Evolutionary conservation across 1,284 basidiomycete species (phyloP), one percentile per base, ranked within the genome.

Genomic region (Ganoderma leucocontextum): DNA sequence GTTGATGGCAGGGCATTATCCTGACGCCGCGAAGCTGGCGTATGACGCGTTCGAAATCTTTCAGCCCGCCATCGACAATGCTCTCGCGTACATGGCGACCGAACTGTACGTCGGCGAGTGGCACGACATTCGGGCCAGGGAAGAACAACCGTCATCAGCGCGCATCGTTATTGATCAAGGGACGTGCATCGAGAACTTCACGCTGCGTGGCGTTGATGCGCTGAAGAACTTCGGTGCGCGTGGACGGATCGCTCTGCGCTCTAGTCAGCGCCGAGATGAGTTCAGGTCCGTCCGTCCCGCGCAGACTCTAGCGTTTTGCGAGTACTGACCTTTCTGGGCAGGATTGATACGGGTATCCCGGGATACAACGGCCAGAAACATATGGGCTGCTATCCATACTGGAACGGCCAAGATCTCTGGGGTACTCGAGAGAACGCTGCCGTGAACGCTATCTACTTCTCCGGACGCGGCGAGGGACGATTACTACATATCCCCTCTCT

Each of bases 341-440:
- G 65, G 19, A 38, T 75, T 29, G 74, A 75, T 63, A 72, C 70
- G 10, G 75, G 75, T 8, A 63, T 72, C 8, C 71, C 72, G 78
- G 8, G 88, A 84, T 55, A 87, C 77, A 70, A 87, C 77, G 65
- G 88, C 85, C 36, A 89, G 81, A 67, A 86, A 82, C 63, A 86
- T 74, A 70, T 75, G 72, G 71, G 74, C 25, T 77, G 75, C 60
- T 75, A 75, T 52, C 64, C 72, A 35, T 75, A 72, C 62, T 77
- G 75, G 75, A 74, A 74, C 44, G 75, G 72, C 9, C 68, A 74
- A 53, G 75, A 77, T 59, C 33, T 70, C 44, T 75, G 74, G 75
- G 74, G 72, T 1, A 29, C 73, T 57, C 67, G 66, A 15, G 70
- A 76, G 47, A 65, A 66, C 49, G 71, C 73, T 0, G 68, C 75